phyloP scores from a whole-genome alignment of 75 land plant genomes.

The Picea sitchensis region DNA sequence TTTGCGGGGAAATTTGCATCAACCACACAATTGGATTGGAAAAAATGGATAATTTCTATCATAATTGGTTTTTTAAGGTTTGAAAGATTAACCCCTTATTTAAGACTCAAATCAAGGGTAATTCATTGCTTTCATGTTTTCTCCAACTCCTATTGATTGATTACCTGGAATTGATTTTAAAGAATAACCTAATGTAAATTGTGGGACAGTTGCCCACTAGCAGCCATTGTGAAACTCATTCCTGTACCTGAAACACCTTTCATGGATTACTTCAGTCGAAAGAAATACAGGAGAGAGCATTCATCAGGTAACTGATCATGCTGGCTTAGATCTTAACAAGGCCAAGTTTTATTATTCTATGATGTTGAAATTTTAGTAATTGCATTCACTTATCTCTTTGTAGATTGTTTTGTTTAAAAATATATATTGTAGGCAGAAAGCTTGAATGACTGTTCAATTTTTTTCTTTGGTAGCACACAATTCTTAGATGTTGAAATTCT shows the following conservation, averaged over 20 bases:
- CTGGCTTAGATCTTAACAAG: background rate
- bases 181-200: too few relatives aligned
- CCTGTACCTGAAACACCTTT: slow-evolving; percentile 75
- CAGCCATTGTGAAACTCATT: slow-evolving; percentile 56
- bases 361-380: too few relatives aligned
- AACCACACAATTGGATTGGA: slow-evolving; percentile 56
- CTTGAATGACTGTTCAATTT: too few relatives aligned
- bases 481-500: too few relatives aligned
- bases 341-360: too few relatives aligned
- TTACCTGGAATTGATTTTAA: too few relatives aligned
- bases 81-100: background rate
- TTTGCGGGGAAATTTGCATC: slow-evolving; percentile 75
- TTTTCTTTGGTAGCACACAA: too few relatives aligned
- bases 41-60: slow-evolving; percentile 62
- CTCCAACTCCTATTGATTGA: too few relatives aligned
- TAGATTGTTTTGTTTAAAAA: too few relatives aligned
- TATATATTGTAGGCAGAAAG: too few relatives aligned
- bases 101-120: slow-evolving; percentile 10
- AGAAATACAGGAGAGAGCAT: background rate
- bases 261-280: background rate
- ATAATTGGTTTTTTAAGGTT: slow-evolving; percentile 71
- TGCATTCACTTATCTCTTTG: too few relatives aligned
- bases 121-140: background rate
- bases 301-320: background rate
- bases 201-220: slow-evolving; percentile 80